Evolutionary conservation across 192 early-diverging fungal species (phyloP).

Genomic region (Umbelopsis sp.): DNA sequence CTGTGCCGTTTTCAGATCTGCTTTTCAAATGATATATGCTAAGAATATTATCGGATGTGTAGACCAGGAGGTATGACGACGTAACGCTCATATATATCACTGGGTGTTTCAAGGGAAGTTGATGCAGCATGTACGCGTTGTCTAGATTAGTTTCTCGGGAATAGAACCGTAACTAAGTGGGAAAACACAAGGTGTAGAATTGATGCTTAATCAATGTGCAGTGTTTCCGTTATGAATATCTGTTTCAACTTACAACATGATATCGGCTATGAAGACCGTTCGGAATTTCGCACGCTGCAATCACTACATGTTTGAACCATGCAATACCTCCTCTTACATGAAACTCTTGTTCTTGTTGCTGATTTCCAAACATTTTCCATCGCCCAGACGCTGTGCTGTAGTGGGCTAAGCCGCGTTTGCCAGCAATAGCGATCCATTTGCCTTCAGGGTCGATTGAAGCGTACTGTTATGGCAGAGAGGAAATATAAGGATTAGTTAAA

Average conservation of each 20-base stretch:
- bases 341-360: conserved; percentile 76
- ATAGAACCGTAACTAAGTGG: conserved; percentile 68
- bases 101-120: conserved; percentile 46
- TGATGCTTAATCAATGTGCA: too few species aligned
- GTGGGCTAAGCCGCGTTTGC: conserved; percentile 79
- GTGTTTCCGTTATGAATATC: conserved; percentile 23
- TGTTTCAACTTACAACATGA: conserved; percentile 4
- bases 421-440: conserved; percentile 81
- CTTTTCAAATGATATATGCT: conserved; percentile 49
- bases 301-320: conserved; percentile 72
- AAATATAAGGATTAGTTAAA: not conserved
- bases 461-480: conserved; percentile 50
- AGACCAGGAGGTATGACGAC: conserved; percentile 60
- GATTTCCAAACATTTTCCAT: conserved; percentile 94
- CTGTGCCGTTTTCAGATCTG: conserved; percentile 3
- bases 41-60: conserved; percentile 60
- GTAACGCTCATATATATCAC: conserved; percentile 55
- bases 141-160: conserved; percentile 75
- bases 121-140: conserved; percentile 60
- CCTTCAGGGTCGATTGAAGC: conserved; percentile 70
- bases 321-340: conserved; percentile 66
- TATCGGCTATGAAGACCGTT: conserved; percentile 22
- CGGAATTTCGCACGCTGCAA: conserved; percentile 63
- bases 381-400: conserved; percentile 68
- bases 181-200: too few species aligned